These are phyloP conservation scores for Paecilomyces variotii DNA, from an alignment of 2,329 filamentous ascomycete species.

Conservation along the genomic window DNA sequence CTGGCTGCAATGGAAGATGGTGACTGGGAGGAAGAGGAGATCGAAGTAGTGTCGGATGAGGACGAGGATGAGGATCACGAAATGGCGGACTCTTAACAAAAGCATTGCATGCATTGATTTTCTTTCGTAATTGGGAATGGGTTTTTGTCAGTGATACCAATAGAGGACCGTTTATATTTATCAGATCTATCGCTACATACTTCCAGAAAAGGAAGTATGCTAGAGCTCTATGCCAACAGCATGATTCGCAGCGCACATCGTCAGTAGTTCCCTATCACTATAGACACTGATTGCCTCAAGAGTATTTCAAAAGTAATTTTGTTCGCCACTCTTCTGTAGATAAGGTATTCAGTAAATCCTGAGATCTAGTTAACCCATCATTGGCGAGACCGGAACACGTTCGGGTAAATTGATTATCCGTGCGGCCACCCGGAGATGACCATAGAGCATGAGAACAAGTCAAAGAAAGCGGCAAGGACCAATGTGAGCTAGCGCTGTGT, in stretches of 20 bases:
- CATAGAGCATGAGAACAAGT: conserved; percentile 9
- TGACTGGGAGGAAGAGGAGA: conserved; percentile 46
- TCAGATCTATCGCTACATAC: not conserved
- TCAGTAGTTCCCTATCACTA: not conserved
- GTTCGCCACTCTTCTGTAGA: not conserved
- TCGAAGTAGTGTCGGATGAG: conserved; percentile 45
- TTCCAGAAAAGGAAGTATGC: not conserved
- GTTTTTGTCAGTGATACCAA: conserved; percentile 21
- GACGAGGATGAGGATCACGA: conserved; percentile 35
- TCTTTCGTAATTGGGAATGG: conserved; percentile 5
- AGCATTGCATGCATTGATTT: conserved; percentile 12
- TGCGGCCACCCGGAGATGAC: not conserved
- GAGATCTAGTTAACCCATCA: not conserved
- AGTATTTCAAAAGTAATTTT: not conserved
- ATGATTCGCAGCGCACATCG: not conserved
- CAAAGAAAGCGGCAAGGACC: conserved; percentile 17
- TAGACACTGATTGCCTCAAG: not conserved
- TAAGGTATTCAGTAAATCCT: not conserved
- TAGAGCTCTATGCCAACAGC: not conserved
- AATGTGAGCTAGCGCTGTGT: conserved; percentile 21
- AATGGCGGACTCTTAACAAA: conserved; percentile 45
- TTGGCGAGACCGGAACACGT: not conserved
- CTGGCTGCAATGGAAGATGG: conserved; percentile 43
- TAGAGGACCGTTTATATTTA: conserved; percentile 9
- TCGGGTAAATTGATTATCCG: conserved; percentile 16